Base-by-base conservation (phyloP, 1,284 basidiomycete genomes). In the Amylostereum chailletii region DNA sequence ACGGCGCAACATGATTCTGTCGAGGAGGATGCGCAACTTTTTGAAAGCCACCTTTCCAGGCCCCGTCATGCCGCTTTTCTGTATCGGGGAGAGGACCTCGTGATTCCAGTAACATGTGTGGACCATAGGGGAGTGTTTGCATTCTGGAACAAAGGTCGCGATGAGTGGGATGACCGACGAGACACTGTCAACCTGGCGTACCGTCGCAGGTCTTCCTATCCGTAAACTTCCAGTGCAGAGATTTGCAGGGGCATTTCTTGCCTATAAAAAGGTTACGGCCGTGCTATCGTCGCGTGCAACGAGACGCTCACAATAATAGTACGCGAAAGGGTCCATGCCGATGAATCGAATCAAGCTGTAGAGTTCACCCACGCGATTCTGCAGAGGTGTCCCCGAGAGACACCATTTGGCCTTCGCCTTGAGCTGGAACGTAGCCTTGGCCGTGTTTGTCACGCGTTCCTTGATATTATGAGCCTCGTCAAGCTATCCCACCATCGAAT, bases 381-480 rank as follows among this genome's bases (percentile, higher is more conserved):
- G 91, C 9, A 94, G 69, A 0, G 93, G 94, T n/a, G 94, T 97
- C n/a, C 95, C 96, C 30, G 94, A 97, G 33, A 99, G 73, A 66
- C 96, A 99, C 96, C 96, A 99, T 54, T 83, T 83, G 58, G 83
- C 92, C 52, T 80, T 79, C 50, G 86, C 82, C 58, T 86, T 68
- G 3, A 99, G 72, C 47, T 93, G 90, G 63, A 99, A 99, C 0
- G 93, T 80, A 7, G 92, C 94, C 66, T 97, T 98, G 2, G 96
- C 94, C 0, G 95, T 98, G 62, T 97, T 98, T 1, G 93, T 95
- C 1, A 83, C 71, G 10, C 96, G 81, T 64, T 99, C 95, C 65
- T 94, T 95, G 72, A 96, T 99, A 64, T 96, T 97, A 67, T 99
- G 96, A 5, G 95, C 95, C 70, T 99, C 96, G 60, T 99, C 96